phyloP scores from a whole-genome alignment of 2,329 filamentous ascomycete genomes.

The Rachicladosporium sp. region DNA sequence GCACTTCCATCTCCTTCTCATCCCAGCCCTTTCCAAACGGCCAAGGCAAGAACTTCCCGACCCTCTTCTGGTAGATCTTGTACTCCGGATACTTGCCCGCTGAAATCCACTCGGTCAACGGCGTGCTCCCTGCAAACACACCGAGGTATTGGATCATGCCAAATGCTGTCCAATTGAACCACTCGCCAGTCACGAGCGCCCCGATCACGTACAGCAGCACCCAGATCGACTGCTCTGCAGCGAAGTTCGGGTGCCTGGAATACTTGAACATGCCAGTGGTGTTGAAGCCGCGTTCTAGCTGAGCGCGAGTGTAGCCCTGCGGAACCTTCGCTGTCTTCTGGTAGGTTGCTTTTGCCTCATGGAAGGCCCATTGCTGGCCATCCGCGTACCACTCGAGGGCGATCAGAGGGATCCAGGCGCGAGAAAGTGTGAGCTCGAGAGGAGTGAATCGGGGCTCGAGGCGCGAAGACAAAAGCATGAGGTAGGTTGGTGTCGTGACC shows the following conservation, averaged over 20 bases:
- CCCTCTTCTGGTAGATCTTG: slow-evolving; percentile 64
- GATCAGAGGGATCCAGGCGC: slow-evolving; percentile 44
- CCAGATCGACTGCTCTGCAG: slow-evolving; percentile 86
- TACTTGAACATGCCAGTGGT: slow-evolving; percentile 75
- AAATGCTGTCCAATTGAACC: slow-evolving; percentile 66
- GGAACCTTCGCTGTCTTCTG: slow-evolving; percentile 60
- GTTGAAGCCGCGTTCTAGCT: slow-evolving; percentile 82
- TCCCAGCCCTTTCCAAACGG: slow-evolving; percentile 20
- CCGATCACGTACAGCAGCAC: slow-evolving; percentile 78
- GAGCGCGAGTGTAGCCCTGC: slow-evolving; percentile 44
- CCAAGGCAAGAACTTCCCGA: slow-evolving; percentile 71
- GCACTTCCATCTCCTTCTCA: slow-evolving; percentile 15
- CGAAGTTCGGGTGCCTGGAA: slow-evolving; percentile 89
- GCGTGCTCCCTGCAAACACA: slow-evolving; percentile 82
- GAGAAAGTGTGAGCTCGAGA: slow-evolving; percentile 47
- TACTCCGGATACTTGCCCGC: slow-evolving; percentile 81
- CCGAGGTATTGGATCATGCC: slow-evolving; percentile 60
- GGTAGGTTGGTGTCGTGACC: slow-evolving; percentile 71
- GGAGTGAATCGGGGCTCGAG: slow-evolving; percentile 40
- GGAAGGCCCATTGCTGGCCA: slow-evolving; percentile 85
- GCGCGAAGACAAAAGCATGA: slow-evolving; percentile 59
- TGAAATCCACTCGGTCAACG: slow-evolving; percentile 73
- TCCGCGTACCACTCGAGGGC: slow-evolving; percentile 71
- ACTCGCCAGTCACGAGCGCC: slow-evolving; percentile 57
- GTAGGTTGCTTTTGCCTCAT: slow-evolving; percentile 68